A percentile compares a stretch with the other conserved stretches of the same genome.
Conservation (phyloP, 768 basidiomycete species). For the Podaxis sp. region DNA sequence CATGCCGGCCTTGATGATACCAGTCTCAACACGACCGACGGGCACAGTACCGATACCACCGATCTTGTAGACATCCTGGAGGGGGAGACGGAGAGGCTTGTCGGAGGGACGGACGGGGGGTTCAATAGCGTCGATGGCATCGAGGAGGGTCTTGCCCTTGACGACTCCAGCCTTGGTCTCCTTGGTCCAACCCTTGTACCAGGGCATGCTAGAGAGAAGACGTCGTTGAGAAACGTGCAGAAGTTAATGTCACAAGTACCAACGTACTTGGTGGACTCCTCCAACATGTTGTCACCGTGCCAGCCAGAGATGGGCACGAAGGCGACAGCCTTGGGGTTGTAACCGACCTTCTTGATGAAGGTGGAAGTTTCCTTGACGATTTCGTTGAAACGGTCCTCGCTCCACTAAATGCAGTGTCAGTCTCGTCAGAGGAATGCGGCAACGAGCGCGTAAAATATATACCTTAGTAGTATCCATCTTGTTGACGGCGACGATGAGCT, state of each 20-base stretch:
- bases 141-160: constrained; percentile 99
- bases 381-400: constrained; percentile 99
- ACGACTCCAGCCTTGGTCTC: constrained; percentile 89
- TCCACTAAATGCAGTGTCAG: constrained; percentile 66
- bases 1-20: constrained; percentile 99
- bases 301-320: constrained; percentile 99
- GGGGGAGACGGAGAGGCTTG: constrained; percentile 99
- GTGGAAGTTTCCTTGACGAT: constrained; percentile 96
- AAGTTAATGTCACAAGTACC: neutral
- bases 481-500: constrained; percentile 99
- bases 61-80: constrained; percentile 99
- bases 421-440: neutral
- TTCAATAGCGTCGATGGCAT: constrained; percentile 99
- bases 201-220: constrained; percentile 74
- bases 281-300: constrained; percentile 99
- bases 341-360: constrained; percentile 99
- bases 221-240: constrained; percentile 18
- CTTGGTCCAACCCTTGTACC: constrained; percentile 99
- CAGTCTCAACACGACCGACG: constrained; percentile 99
- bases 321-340: constrained; percentile 97
- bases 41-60: constrained; percentile 99
- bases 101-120: constrained; percentile 95
- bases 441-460: constrained; percentile 18
- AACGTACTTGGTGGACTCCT: constrained; percentile 90
- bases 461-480: constrained; percentile 99